Conservation (phyloP, 306 rosid genomes). For the Cicer yamashitae region DNA sequence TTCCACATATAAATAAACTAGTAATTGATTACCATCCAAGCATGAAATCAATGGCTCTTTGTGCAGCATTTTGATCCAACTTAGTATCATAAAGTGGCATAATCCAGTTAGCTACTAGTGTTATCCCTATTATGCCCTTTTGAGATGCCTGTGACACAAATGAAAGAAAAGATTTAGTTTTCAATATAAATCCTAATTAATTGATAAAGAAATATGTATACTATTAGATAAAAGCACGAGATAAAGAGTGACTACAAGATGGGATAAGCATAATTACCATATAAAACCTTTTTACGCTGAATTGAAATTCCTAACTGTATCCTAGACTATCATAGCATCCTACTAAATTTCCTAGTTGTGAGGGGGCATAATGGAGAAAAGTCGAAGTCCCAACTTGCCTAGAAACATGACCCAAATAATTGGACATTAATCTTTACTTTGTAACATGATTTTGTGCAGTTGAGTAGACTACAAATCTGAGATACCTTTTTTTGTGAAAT, state of each 20-base stretch:
- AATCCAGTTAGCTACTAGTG: constrained; percentile 47
- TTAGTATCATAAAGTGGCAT: constrained; percentile 46
- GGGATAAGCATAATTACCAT: no score
- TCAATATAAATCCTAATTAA: not conserved
- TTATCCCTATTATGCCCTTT: constrained; percentile 59
- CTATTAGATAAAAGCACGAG: not conserved
- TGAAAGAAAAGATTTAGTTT: not conserved
- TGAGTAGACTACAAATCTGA: not conserved
- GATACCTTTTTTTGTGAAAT: no score
- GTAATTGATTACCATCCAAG: constrained; percentile 40
- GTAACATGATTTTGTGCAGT: not conserved
- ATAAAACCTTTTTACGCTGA: no score
- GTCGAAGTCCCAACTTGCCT: no score
- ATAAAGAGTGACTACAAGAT: no score
- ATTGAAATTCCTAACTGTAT: no score
- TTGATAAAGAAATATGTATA: not conserved
- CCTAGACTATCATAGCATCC: no score
- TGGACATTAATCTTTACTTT: no score
- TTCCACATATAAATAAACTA: not conserved
- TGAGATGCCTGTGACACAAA: constrained; percentile 42
- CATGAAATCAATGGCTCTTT: constrained; percentile 56
- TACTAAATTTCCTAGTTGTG: no score
- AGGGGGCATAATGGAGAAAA: no score
- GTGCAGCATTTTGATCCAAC: constrained; percentile 46
- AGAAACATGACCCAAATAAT: no score